These are phyloP conservation scores for Calonectria pseudoreteaudii DNA, from an alignment of 2,329 filamentous ascomycete genomes.

Conservation along the genomic window DNA sequence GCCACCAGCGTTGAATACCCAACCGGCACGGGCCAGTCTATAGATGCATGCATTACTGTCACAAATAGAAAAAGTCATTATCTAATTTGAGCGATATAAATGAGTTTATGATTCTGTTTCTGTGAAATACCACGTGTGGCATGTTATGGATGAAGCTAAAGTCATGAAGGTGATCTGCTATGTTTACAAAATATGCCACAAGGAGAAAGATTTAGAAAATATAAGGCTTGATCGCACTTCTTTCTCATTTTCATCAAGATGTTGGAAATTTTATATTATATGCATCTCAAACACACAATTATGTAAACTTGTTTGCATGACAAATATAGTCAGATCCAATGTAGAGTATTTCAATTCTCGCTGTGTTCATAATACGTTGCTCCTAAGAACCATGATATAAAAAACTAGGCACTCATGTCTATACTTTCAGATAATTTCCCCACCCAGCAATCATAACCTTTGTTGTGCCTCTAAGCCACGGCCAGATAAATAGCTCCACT, in stretches of 20 bases:
- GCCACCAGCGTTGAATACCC: not conserved
- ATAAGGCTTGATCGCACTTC: not conserved
- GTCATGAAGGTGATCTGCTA: no score
- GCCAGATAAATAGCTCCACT: not conserved
- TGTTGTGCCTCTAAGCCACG: not conserved
- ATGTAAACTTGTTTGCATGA: not conserved
- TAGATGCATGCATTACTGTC: constrained; percentile 13
- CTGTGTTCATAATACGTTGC: not conserved
- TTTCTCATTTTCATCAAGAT: not conserved
- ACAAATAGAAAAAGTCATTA: not conserved
- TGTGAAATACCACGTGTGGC: not conserved
- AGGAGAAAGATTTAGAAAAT: not conserved
- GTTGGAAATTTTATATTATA: no score
- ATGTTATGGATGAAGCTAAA: not conserved
- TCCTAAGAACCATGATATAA: not conserved
- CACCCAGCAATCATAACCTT: not conserved
- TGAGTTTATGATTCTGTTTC: not conserved
- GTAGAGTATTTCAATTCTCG: not conserved
- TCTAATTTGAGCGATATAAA: not conserved
- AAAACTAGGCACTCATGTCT: not conserved
- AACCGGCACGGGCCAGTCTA: constrained; percentile 23
- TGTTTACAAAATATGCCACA: not conserved
- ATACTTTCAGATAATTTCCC: not conserved
- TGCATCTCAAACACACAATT: not conserved
- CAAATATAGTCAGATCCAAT: not conserved